Base-by-base conservation (phyloP, 371 early-diverging fungal genomes). In the Antonospora locustae region DNA sequence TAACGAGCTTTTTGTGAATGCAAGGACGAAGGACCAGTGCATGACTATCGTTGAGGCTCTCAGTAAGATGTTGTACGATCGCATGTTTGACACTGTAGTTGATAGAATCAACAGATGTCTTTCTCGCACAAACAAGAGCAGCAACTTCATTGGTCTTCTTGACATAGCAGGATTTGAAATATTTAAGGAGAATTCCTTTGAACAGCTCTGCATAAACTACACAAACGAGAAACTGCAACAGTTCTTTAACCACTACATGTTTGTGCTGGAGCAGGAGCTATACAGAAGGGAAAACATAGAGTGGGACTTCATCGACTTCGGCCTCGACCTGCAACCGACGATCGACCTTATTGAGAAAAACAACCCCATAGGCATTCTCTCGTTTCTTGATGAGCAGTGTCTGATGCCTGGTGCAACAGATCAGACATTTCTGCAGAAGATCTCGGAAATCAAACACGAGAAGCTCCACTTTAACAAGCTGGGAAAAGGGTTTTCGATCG, bases 131-230 rank as follows among this genome's bases (percentile, higher is more conserved):
- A 58, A n/a, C 4, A 77, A 81, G 9, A 81, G 80, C 66, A 70
- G 79, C 12, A 79, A 79, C 1, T 95, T 88, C 65, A 96, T 98
- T 65, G 97, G 97, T 37, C 92, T 98, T 3, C 74, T 98, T 16
- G 99, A 98, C 80, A 98, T 98, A 73, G 94, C 94, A 27, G 99
- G 99, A 2, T 98, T 98, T 75, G 99, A 98, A 74, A 95, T 96
- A 46, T 90, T 93, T 64, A 84, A 90, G 53, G 74, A 78, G 55
- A 98, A 98, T 76, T 83, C 84, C 62, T 96, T 96, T 78, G 99
- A 98, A 71, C 97, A 98, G 70, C 79, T 98, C 20, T 91, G 89
- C 70, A 98, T 98, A 77, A 98, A 98, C 76, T 96, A 96, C 73
- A 93, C 96, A 28, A 98, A 98, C 74, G 99, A 98, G 71, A 86